These are phyloP conservation scores for Zalaria sp. DNA, from an alignment of 2,329 filamentous ascomycete genomes.

Conservation along the genomic window DNA sequence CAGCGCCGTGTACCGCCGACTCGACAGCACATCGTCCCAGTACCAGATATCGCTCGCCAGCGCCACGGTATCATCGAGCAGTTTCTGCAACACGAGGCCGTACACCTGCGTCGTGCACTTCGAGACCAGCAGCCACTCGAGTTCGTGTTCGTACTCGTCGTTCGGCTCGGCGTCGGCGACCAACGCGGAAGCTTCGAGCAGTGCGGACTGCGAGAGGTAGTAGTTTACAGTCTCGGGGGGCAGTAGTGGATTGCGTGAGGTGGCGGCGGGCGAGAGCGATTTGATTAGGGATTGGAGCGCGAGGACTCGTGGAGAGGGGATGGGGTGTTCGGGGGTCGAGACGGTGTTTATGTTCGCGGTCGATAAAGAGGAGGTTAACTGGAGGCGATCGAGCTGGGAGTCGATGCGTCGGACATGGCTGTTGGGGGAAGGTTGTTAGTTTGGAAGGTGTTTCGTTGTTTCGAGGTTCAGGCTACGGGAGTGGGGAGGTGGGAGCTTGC, in stretches of 20 bases:
- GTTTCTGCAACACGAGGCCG: constrained; percentile 59
- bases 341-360: constrained; percentile 4
- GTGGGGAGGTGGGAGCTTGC: neutral
- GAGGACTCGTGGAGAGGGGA: constrained; percentile 12
- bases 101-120: constrained; percentile 90
- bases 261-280: constrained; percentile 5
- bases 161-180: constrained; percentile 8
- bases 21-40: constrained; percentile 80
- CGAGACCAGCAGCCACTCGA: constrained; percentile 81
- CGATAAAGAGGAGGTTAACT: constrained; percentile 24
- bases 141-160: constrained; percentile 52
- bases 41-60: constrained; percentile 85
- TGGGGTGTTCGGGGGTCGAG: neutral
- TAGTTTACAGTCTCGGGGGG: constrained; percentile 3
- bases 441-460: neutral
- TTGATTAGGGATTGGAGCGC: constrained; percentile 14
- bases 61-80: constrained; percentile 71
- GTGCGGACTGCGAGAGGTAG: constrained; percentile 4
- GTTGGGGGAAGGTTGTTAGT: constrained; percentile 6
- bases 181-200: neutral
- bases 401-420: constrained; percentile 45
- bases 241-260: constrained; percentile 5
- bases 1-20: constrained; percentile 61
- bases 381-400: constrained; percentile 42
- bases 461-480: neutral